Percentiles rank a stretch among this genome's conserved stretches.
Conservation (phyloP, 257 asterid species). For the Jacaranda mimosifolia region DNA sequence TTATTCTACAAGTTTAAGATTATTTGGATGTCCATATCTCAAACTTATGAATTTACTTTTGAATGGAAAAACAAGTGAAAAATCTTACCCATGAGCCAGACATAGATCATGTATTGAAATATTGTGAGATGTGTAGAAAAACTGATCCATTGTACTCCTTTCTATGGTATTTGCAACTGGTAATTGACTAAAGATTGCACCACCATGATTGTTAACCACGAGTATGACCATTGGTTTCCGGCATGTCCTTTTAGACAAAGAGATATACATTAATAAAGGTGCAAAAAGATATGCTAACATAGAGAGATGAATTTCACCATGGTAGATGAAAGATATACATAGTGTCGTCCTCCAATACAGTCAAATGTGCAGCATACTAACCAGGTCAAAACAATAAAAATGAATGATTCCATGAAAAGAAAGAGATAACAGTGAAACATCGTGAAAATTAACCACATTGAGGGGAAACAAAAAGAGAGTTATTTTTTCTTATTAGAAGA, state of each 20-base stretch:
- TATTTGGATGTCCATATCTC: background rate
- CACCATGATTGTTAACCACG: conserved; percentile 93
- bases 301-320: conserved; percentile 17
- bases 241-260: conserved; percentile 53
- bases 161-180: conserved; percentile 74
- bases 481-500: background rate
- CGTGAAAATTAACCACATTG: background rate
- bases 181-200: conserved; percentile 96
- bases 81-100: conserved; percentile 81
- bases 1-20: background rate
- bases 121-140: conserved; percentile 92
- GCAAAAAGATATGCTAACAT: conserved; percentile 6
- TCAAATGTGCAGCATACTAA: background rate
- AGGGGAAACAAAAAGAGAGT: background rate
- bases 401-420: background rate
- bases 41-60: background rate
- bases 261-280: conserved; percentile 12
- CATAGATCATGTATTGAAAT: conserved; percentile 79
- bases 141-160: conserved; percentile 72
- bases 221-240: conserved; percentile 89
- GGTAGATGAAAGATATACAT: background rate
- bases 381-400: background rate
- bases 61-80: background rate
- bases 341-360: background rate
- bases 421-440: background rate